These are phyloP conservation scores for Cercospora sp. DNA, from an alignment of 2,329 filamentous ascomycete genomes.

Conservation along the genomic window DNA sequence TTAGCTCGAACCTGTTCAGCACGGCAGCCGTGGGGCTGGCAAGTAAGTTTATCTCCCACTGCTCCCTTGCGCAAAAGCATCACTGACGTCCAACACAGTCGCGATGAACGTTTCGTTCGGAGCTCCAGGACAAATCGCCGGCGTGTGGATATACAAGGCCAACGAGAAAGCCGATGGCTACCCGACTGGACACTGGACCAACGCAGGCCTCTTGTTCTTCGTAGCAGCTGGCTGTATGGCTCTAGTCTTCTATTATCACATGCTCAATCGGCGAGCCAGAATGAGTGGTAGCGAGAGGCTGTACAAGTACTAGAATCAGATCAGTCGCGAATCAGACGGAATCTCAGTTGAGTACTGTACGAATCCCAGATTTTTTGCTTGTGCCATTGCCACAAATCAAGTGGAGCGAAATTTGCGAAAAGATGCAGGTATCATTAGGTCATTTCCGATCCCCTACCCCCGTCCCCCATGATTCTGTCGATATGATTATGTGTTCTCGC, in stretches of 20 bases:
- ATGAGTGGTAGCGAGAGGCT: slow-evolving; percentile 19
- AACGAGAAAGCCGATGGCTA: slow-evolving; percentile 62
- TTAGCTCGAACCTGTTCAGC: slow-evolving; percentile 66
- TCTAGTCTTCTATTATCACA: slow-evolving; percentile 58
- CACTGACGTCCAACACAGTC: neutral
- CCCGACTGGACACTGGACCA: slow-evolving; percentile 69
- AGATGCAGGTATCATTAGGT: neutral
- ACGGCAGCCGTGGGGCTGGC: slow-evolving; percentile 67
- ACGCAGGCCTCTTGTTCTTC: slow-evolving; percentile 61
- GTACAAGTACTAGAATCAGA: slow-evolving; percentile 25
- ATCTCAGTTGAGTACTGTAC: neutral
- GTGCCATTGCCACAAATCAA: neutral
- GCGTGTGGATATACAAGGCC: slow-evolving; percentile 72
- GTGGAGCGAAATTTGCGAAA: neutral
- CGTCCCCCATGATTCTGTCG: neutral
- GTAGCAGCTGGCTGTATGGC: slow-evolving; percentile 57
- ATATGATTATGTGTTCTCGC: neutral
- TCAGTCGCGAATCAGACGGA: neutral
- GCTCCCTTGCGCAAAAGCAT: neutral
- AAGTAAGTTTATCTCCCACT: slow-evolving; percentile 42
- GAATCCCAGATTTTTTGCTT: neutral
- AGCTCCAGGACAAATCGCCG: slow-evolving; percentile 68
- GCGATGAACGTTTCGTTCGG: slow-evolving; percentile 69
- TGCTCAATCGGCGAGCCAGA: slow-evolving; percentile 42
- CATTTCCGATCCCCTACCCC: neutral